Conservation (phyloP, 345 rosid species). For the Zanthoxylum bungeanum region DNA sequence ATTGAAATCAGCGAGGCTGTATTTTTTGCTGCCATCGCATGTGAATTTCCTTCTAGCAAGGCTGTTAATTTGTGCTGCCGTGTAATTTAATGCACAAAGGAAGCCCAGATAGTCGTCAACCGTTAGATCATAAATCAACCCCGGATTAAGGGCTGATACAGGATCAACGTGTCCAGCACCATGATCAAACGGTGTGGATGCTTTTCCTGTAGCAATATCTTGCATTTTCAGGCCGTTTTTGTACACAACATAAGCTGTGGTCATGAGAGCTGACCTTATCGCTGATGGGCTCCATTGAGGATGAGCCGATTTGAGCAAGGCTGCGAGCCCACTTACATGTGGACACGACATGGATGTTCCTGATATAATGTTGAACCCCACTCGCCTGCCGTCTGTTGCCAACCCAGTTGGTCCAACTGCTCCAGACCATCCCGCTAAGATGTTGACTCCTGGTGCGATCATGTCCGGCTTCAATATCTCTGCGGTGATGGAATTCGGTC, state of each 20-base stretch:
- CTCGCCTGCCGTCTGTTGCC: slow-evolving; percentile 42
- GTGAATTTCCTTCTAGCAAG: slow-evolving; percentile 48
- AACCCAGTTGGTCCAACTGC: slow-evolving; percentile 55
- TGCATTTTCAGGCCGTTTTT: slow-evolving; percentile 48
- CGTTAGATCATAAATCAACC: slow-evolving; percentile 71
- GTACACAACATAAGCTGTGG: slow-evolving; percentile 69
- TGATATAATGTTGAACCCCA: slow-evolving; percentile 61
- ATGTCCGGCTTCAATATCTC: slow-evolving; percentile 79
- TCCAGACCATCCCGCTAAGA: slow-evolving; percentile 73
- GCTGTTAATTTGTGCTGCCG: slow-evolving; percentile 38
- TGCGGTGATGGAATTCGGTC: slow-evolving; percentile 68
- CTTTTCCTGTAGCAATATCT: slow-evolving; percentile 58
- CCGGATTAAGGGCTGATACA: slow-evolving; percentile 60
- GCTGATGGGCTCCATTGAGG: slow-evolving; percentile 93
- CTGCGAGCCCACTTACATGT: slow-evolving; percentile 86
- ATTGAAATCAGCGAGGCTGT: slow-evolving; percentile 53
- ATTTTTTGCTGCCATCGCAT: slow-evolving; percentile 41
- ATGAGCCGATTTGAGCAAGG: slow-evolving; percentile 61
- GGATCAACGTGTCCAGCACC: slow-evolving; percentile 96
- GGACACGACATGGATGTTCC: slow-evolving; percentile 98
- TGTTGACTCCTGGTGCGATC: slow-evolving; percentile 84
- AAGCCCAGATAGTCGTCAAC: slow-evolving; percentile 60
- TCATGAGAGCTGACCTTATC: slow-evolving; percentile 82
- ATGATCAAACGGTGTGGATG: slow-evolving; percentile 70
- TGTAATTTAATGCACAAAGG: slow-evolving; percentile 75